phyloP scores from a whole-genome alignment of 2,329 filamentous ascomycete species.

The Westerdykella ornata region DNA sequence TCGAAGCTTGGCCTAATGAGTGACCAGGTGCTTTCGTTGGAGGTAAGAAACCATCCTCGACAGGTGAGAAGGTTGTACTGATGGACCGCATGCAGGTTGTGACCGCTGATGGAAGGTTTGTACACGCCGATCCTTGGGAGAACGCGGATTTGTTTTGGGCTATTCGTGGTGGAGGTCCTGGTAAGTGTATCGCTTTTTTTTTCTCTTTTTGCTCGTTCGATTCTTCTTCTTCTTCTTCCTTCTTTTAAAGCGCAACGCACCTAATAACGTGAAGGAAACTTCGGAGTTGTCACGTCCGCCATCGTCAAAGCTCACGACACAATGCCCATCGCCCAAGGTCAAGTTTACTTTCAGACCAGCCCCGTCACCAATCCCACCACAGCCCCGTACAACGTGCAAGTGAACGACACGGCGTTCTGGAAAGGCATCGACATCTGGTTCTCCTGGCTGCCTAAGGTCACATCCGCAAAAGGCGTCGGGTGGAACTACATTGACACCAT shows the following conservation, averaged over 20 bases:
- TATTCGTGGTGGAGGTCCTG: slow-evolving; percentile 26
- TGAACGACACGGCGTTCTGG: slow-evolving; percentile 23
- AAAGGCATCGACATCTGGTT: slow-evolving; percentile 18
- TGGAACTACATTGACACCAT: slow-evolving; percentile 18
- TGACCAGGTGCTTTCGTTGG: slow-evolving; percentile 21
- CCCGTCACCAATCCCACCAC: slow-evolving; percentile 12
- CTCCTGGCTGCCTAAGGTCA: slow-evolving; percentile 19
- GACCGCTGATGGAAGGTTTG: slow-evolving; percentile 21
- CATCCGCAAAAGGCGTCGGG: slow-evolving; percentile 18
- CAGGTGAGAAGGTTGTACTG: not conserved
- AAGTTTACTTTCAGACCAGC: slow-evolving; percentile 22
- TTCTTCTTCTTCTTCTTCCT: too few relatives aligned
- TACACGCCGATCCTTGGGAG: slow-evolving; percentile 16
- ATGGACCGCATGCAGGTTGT: slow-evolving; percentile 9
- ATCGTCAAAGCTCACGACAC: slow-evolving; percentile 24
- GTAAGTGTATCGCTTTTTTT: slow-evolving; percentile 8
- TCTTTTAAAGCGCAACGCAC: slow-evolving; percentile 1
- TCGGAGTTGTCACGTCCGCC: slow-evolving; percentile 23
- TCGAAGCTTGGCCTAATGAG: slow-evolving; percentile 36
- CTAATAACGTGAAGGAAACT: slow-evolving; percentile 15
- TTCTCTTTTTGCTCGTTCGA: too few relatives aligned
- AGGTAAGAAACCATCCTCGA: slow-evolving; percentile 1
- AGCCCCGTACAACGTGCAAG: slow-evolving; percentile 6
- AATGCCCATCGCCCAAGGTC: slow-evolving; percentile 18
- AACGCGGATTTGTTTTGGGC: slow-evolving; percentile 28